Base-by-base conservation (phyloP, 2,329 filamentous ascomycete genomes). In the Curvularia verruculosa region DNA sequence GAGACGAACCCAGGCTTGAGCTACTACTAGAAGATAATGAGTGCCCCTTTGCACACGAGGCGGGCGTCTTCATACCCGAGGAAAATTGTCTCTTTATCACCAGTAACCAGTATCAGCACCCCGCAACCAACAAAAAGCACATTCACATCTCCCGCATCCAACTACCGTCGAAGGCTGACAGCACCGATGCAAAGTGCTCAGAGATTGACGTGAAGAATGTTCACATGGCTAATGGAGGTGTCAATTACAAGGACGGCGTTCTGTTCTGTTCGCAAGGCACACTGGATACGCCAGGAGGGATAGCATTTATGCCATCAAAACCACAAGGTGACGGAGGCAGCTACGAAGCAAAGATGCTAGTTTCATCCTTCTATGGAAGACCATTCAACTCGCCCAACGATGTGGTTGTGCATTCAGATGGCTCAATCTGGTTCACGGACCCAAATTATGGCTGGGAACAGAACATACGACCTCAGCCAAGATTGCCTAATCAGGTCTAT, bases 11-110 rank as follows among this genome's bases (percentile, higher is more conserved):
- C 10, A 60, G 56, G 21, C 54, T 65, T 8, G 58, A 64, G 18
- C 36, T 64, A 5, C 50, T 65, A 1, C 43, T 60, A 4, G 60
- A 65, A 21, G 49, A 60, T 9, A 36, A 92, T 91, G 89, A 89
- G 91, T 80, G 92, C 89, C 77, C 80, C 0, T 83, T 83, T 49
- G 81, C 81, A 1, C 82, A 84, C 58, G 82, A 84, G 67, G 82
- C 81, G 0, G 67, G 77, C 19, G 64, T 79, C 37, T 79, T 70
- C 64, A 68, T 77, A 8, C 63, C 69, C 2, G 49, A 59, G 3
- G 70, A 63, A 3, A 69, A 75, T 41, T 64, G 64, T 2, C 60
- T 79, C 9, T 79, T 72, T 63, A 70, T 79, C 53, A 79, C 77
- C 2, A 77, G 75, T 62, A 79, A 78, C 49, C 71, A 65, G 47